Conservation (phyloP, 2,329 filamentous ascomycete genomes). For the Venturiaceae sp. region DNA sequence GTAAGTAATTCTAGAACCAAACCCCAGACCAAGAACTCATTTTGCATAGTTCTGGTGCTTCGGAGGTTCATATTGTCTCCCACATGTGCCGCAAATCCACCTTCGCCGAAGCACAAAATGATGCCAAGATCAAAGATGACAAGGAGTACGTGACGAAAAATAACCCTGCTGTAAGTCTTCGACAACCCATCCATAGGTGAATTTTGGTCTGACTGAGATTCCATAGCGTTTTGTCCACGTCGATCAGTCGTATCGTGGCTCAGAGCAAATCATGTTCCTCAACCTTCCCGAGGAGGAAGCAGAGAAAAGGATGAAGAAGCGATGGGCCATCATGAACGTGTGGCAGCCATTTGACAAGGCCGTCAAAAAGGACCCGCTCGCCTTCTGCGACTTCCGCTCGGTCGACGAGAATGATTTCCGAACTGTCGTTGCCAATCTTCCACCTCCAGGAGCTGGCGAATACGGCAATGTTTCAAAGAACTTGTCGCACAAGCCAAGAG, state of each 20-base stretch:
- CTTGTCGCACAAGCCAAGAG: conserved; percentile 7
- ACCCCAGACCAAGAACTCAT: background rate
- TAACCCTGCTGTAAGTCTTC: background rate
- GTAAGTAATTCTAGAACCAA: background rate
- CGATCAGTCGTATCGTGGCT: conserved; percentile 3
- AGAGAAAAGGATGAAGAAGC: background rate
- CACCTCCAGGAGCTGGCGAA: conserved; percentile 8
- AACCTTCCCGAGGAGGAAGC: conserved; percentile 4
- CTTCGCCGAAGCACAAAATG: background rate
- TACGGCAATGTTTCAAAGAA: conserved; percentile 11
- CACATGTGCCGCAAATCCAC: conserved; percentile 9
- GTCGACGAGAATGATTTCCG: conserved; percentile 2
- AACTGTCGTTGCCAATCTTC: conserved; percentile 9
- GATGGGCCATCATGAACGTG: conserved; percentile 9
- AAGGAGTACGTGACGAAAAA: background rate
- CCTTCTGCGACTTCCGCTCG: conserved; percentile 11
- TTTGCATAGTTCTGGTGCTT: conserved; percentile 10
- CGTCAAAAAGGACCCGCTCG: conserved; percentile 12
- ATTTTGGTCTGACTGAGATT: background rate
- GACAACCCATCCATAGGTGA: no score
- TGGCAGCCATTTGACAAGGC: conserved; percentile 16
- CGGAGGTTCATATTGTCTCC: conserved; percentile 9
- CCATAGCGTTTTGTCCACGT: conserved; percentile 3
- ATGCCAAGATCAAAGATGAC: background rate
- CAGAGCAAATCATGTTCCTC: background rate